Base-by-base conservation (phyloP, 2,329 filamentous ascomycete genomes). In the Xylaria sp. region DNA sequence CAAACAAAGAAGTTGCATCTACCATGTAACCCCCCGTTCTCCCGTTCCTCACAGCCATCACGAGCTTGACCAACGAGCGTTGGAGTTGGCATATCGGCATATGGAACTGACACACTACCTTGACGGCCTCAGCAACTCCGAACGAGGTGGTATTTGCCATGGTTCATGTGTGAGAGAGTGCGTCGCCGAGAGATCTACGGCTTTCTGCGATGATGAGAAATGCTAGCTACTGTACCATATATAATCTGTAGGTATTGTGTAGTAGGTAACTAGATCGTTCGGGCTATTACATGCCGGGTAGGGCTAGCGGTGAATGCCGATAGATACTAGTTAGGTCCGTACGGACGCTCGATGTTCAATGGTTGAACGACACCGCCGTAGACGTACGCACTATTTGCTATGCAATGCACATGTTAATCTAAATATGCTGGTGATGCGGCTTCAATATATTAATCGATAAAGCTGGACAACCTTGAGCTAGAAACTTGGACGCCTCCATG, bases 251-350 rank as follows among this genome's bases (percentile, higher is more conserved):
- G 5, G 24, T 26, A 34, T n/a, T 34, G 29, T 11, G 29, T 4
- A 34, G 16, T 13, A 34, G 11, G 6, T 34, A 13, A 7, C 16
- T 13, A 34, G 8, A 4, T 11, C 29, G 29, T 34, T 13, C 29
- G 29, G 29, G 29, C 11, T 11, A 7, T 34, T 34, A 11, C 11
- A 13, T 34, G 8, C 29, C 29, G 29, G 29, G 29, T 34, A 34
- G 29, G 29, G 29, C 29, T 44, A 52, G 55, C 58, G 58, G 58
- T 54, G 58, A 58, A 50, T 58, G 49, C 58, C 55, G 58, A 60
- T 44, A 7, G 8, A 7, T n/a, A n/a, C n/a, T n/a, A n/a, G n/a
- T n/a, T n/a, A n/a, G n/a, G n/a, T n/a, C n/a, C n/a, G n/a, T n/a
- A n/a, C n/a, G n/a, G n/a, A n/a, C n/a, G n/a, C n/a, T n/a, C n/a